phyloP scores from a whole-genome alignment of 345 rosid genomes.

The Viola odorata region DNA sequence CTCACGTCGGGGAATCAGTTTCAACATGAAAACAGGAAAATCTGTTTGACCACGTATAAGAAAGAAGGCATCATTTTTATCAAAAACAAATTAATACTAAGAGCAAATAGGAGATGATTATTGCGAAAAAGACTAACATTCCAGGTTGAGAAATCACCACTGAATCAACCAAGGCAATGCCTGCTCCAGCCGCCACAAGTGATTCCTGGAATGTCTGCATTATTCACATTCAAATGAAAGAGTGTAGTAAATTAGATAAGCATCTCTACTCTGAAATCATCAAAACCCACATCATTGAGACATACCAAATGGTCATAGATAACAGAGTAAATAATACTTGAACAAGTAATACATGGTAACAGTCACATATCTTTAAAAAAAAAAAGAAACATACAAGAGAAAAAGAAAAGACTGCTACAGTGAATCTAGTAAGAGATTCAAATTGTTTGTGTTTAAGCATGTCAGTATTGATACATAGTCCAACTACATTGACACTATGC shows the following conservation, averaged over 20 bases:
- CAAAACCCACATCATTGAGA: background rate
- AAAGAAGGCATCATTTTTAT: conserved; percentile 1
- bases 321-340: too few species aligned
- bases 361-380: too few species aligned
- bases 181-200: conserved; percentile 91
- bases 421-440: too few species aligned
- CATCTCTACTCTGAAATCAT: background rate
- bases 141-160: conserved; percentile 81
- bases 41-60: background rate
- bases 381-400: too few species aligned
- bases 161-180: conserved; percentile 84
- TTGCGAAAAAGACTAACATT: conserved; percentile 41
- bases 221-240: conserved; percentile 9
- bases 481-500: too few species aligned
- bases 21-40: background rate
- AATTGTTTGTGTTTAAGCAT: too few species aligned
- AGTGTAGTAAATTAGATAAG: background rate
- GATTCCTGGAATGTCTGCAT: conserved; percentile 90
- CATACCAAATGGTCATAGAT: too few species aligned
- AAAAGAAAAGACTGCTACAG: too few species aligned
- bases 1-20: background rate
- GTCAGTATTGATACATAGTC: too few species aligned
- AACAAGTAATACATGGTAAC: too few species aligned
- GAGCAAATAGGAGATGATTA: conserved; percentile 4
- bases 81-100: conserved; percentile 2